Evolutionary conservation across 257 asterid species (phyloP).

Genomic region (Rauvolfia tetraphylla): DNA sequence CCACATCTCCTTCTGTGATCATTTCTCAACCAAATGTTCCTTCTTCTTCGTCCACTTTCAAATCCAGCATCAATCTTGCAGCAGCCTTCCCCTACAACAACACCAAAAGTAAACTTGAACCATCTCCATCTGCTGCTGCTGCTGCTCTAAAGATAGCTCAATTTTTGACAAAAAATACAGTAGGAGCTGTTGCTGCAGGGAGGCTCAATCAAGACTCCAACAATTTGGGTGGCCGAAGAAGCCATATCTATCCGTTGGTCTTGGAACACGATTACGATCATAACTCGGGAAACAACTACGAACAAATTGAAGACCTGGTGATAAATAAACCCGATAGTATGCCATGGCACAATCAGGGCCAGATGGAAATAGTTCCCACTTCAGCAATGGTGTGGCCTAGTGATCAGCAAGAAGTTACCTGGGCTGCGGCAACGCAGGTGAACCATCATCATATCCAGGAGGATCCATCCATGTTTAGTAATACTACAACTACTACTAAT

Average conservation of each 20-base stretch:
- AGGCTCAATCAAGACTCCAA: constrained; percentile 14
- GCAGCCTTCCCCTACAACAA: not conserved
- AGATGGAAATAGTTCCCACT: constrained; percentile 9
- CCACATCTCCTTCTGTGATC: not conserved
- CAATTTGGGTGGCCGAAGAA: not conserved
- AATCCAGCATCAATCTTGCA: not conserved
- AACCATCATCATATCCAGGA: constrained; percentile 27
- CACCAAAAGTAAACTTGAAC: not conserved
- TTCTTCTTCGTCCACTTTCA: constrained; percentile 10
- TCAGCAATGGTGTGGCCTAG: constrained; percentile 23
- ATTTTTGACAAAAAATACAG: not conserved
- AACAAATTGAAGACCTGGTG: constrained; percentile 1
- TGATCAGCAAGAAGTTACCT: constrained; percentile 18
- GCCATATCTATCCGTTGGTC: constrained; percentile 6
- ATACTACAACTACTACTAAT: constrained; percentile 12
- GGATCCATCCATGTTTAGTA: constrained; percentile 5
- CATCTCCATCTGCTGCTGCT: not conserved
- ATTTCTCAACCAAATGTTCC: constrained; percentile 21
- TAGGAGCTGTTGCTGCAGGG: not conserved
- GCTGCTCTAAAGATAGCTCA: not conserved
- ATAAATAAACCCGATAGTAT: not conserved
- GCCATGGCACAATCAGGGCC: constrained; percentile 9
- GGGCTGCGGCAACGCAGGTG: constrained; percentile 25
- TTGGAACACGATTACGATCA: constrained; percentile 6
- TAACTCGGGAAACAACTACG: not conserved